Percentiles rank a stretch among this genome's conserved stretches.
Evolutionary conservation across 2,329 filamentous ascomycete genomes (phyloP).

Genomic region (Calonectria leucothoes): DNA sequence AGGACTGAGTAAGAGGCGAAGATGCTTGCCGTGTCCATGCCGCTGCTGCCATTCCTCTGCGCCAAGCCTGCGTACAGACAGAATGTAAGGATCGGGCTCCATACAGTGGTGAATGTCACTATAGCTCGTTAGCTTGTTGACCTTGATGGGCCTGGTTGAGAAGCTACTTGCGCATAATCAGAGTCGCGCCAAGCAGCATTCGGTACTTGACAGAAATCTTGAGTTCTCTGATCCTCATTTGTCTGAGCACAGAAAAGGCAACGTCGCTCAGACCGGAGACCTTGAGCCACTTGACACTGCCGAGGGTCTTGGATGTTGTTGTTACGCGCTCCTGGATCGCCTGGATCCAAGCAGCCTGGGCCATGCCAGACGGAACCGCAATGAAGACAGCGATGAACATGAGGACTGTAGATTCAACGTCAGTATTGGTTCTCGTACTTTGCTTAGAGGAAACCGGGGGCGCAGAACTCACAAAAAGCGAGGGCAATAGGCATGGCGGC

Average conservation of each 20-base stretch:
- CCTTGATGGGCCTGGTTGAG: neutral
- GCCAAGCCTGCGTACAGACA: slow-evolving; percentile 31
- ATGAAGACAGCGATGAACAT: slow-evolving; percentile 47
- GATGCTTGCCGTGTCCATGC: slow-evolving; percentile 27
- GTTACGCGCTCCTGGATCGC: slow-evolving; percentile 62
- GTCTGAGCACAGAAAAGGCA: slow-evolving; percentile 41
- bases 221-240: slow-evolving; percentile 34
- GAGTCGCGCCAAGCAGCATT: slow-evolving; percentile 27
- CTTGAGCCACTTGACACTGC: slow-evolving; percentile 63
- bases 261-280: slow-evolving; percentile 58
- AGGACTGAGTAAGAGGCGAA: slow-evolving; percentile 36
- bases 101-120: slow-evolving; percentile 31
- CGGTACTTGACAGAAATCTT: slow-evolving; percentile 36
- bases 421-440: neutral
- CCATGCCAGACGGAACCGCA: slow-evolving; percentile 33
- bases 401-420: slow-evolving; percentile 36
- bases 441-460: slow-evolving; percentile 27
- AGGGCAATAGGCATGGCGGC: slow-evolving; percentile 56
- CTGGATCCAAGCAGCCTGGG: slow-evolving; percentile 60
- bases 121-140: neutral
- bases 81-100: slow-evolving; percentile 36
- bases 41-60: neutral
- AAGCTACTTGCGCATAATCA: slow-evolving; percentile 26
- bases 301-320: slow-evolving; percentile 59
- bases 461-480: slow-evolving; percentile 53